Base-by-base conservation (phyloP, 2,329 filamentous ascomycete species). In the Colletotrichum horii region DNA sequence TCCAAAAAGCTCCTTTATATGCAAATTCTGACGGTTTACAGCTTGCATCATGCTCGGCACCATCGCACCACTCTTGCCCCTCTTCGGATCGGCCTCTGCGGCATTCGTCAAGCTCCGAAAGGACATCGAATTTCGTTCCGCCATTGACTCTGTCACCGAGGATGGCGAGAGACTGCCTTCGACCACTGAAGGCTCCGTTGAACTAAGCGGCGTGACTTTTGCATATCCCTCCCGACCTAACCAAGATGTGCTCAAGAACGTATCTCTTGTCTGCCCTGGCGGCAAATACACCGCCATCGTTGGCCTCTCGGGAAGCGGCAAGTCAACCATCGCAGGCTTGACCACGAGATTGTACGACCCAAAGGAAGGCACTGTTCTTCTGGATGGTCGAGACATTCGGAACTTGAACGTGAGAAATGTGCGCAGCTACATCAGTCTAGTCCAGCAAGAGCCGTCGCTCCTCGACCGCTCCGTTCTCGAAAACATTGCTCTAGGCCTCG, bases 11-110 rank as follows among this genome's bases (percentile, higher is more conserved):
- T 36, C 7, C 83, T 85, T 87, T 28, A 74, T 82, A 84, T 19
- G 83, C 86, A 4, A 85, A 87, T 80, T 52, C 77, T 60, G 64
- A 78, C 6, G 81, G 36, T 76, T 78, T 16, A 60, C 76, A 87
- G 86, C 91, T 30, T 91, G 91, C 11, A 90, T 94, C 65, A 88
- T 93, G 38, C 86, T 94, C 28, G 91, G 92, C 34, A 88, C 89
- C 68, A 90, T 93, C 66, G 91, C 91, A 0, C 92, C 92, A 0
- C 88, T 93, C 65, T 83, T 94, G 16, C 91, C 92, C 16, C 88
- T 92, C 14, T 89, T 94, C 36, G 89, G 89, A 3, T 86, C 88
- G 36, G 91, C 92, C 1, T 87, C 90, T 3, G 87, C 90, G 3
- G 84, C 92, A 1, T 94, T 90, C 78, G 83, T 89, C 71, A 91